These are phyloP conservation scores for Fraxinus paxiana DNA, from an alignment of 305 asterid species.

Conservation along the genomic window DNA sequence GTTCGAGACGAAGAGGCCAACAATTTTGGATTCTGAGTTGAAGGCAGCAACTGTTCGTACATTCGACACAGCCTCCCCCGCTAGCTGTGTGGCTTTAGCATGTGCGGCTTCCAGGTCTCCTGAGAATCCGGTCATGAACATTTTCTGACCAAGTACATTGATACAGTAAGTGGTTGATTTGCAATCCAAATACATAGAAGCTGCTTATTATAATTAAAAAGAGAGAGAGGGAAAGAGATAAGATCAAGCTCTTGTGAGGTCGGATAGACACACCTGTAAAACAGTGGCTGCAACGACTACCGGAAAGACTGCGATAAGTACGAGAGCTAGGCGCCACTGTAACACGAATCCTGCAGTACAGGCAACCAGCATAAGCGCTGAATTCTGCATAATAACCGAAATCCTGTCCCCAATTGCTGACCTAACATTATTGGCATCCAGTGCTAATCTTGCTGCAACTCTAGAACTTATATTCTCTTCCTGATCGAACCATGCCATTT, in stretches of 20 bases:
- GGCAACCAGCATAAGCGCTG: slow-evolving; percentile 96
- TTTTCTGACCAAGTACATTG: slow-evolving; percentile 54
- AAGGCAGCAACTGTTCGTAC: slow-evolving; percentile 93
- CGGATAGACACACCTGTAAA: slow-evolving; percentile 57
- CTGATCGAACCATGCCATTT: slow-evolving; percentile 94
- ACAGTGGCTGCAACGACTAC: slow-evolving; percentile 97
- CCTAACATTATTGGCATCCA: slow-evolving; percentile 93
- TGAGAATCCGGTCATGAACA: slow-evolving; percentile 97
- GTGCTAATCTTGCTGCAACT: slow-evolving; percentile 82
- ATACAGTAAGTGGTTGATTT: background rate
- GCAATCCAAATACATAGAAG: background rate
- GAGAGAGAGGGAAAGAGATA: background rate
- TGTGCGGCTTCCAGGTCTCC: slow-evolving; percentile 96
- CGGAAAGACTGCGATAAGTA: slow-evolving; percentile 85
- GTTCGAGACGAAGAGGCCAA: slow-evolving; percentile 60
- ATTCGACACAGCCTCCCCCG: slow-evolving; percentile 94
- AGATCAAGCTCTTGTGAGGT: background rate
- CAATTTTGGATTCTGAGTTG: slow-evolving; percentile 76
- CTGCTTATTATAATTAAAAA: background rate
- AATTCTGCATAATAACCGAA: slow-evolving; percentile 96
- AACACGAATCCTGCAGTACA: slow-evolving; percentile 94
- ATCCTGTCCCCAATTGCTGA: slow-evolving; percentile 97
- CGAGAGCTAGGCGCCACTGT: slow-evolving; percentile 96
- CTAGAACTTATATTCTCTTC: slow-evolving; percentile 94
- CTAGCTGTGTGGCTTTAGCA: slow-evolving; percentile 86